These are phyloP conservation scores for Priceomyces fermenticarens DNA, from an alignment of 805 yeast species.

Conservation along the genomic window DNA sequence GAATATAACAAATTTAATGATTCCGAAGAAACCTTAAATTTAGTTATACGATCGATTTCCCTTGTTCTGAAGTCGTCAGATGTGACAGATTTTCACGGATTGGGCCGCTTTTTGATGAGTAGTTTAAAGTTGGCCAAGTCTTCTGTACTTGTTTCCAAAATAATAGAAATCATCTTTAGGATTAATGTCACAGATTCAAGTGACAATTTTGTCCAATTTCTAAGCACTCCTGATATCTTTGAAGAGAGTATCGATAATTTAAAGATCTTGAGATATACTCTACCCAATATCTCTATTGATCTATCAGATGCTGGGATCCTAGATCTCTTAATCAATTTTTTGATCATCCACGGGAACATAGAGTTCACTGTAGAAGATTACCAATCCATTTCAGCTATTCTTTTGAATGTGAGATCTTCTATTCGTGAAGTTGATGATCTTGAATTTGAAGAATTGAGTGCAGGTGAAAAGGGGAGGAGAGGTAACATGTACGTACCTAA, in stretches of 20 bases:
- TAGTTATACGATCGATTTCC: not conserved
- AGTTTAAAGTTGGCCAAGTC: not conserved
- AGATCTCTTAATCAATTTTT: constrained; percentile 15
- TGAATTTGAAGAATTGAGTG: constrained; percentile 18
- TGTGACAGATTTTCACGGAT: not conserved
- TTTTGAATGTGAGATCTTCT: constrained; percentile 17
- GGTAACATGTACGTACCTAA: constrained; percentile 9
- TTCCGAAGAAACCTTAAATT: not conserved
- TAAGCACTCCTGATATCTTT: constrained; percentile 10
- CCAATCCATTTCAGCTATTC: constrained; percentile 14
- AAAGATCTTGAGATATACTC: not conserved
- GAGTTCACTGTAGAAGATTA: constrained; percentile 16
- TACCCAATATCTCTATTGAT: not conserved
- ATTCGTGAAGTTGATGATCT: constrained; percentile 15
- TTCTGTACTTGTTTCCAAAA: not conserved
- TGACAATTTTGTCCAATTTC: constrained; percentile 10
- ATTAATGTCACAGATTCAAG: constrained; percentile 9
- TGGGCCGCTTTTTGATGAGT: not conserved
- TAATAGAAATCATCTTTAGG: constrained; percentile 6
- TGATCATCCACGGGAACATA: constrained; percentile 14
- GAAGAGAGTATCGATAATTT: constrained; percentile 1
- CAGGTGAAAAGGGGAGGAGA: constrained; percentile 20
- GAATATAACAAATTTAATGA: constrained; percentile 1
- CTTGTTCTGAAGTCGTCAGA: not conserved
- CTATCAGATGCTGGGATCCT: constrained; percentile 4